A percentile compares a stretch with the other conserved stretches of the same genome.
These are phyloP conservation scores for Aspergillus kassunensis DNA, from an alignment of 495 filamentous ascomycete species.

Conservation along the genomic window DNA sequence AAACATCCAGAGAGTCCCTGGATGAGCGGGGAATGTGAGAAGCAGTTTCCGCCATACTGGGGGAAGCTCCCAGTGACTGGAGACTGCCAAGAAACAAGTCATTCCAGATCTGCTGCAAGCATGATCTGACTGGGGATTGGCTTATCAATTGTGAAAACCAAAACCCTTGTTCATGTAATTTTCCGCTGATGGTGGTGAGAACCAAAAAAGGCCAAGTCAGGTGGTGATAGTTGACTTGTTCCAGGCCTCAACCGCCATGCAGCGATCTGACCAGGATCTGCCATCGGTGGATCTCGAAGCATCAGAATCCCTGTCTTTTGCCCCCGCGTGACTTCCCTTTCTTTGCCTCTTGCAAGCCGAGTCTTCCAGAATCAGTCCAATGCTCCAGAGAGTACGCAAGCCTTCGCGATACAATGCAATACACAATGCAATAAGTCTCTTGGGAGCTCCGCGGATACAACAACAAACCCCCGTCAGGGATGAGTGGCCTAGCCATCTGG, in stretches of 20 bases:
- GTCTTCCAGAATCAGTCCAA: slow-evolving; percentile 4
- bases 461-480: background rate
- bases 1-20: slow-evolving; percentile 7
- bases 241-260: slow-evolving; percentile 26
- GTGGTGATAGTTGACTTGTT: slow-evolving; percentile 13
- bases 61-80: background rate
- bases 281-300: slow-evolving; percentile 11
- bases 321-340: slow-evolving; percentile 19
- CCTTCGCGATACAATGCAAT: slow-evolving; percentile 2
- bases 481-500: too few species aligned
- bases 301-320: slow-evolving; percentile 10
- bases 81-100: background rate
- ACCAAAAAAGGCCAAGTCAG: slow-evolving; percentile 12
- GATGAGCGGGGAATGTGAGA: slow-evolving; percentile 6
- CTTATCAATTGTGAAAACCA: background rate
- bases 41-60: background rate
- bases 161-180: background rate
- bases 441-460: background rate
- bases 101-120: slow-evolving; percentile 1
- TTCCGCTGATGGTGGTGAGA: background rate
- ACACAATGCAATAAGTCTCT: slow-evolving; percentile 7
- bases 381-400: background rate
- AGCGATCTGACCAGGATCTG: slow-evolving; percentile 22
- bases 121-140: slow-evolving; percentile 4
- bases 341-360: background rate